These are phyloP conservation scores for Diaporthe vexans DNA, from an alignment of 2,329 filamentous ascomycete species.

Conservation along the genomic window DNA sequence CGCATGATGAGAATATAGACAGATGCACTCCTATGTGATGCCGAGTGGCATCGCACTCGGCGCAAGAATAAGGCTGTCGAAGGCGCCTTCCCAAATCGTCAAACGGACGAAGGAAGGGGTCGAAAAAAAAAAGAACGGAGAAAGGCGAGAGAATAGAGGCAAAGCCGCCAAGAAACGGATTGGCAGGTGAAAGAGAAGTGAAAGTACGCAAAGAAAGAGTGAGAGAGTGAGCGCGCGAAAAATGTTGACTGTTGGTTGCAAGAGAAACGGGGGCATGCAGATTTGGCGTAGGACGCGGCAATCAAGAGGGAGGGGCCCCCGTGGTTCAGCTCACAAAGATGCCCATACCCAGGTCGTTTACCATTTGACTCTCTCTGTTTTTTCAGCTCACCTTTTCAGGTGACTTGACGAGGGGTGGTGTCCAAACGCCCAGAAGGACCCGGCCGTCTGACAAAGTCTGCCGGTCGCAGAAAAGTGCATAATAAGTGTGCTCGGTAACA, in stretches of 20 bases:
- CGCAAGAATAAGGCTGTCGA: background rate
- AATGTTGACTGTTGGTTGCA: background rate
- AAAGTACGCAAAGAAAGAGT: background rate
- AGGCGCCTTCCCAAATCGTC: conserved; percentile 1
- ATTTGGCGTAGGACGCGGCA: conserved; percentile 28
- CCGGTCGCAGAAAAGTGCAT: conserved; percentile 5
- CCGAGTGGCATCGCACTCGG: conserved; percentile 10
- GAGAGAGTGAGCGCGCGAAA: background rate
- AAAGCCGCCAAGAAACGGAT: background rate
- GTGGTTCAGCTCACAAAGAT: conserved; percentile 24
- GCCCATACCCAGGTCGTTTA: background rate
- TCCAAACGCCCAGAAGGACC: conserved; percentile 8
- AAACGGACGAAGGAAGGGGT: background rate
- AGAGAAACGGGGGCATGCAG: conserved; percentile 21
- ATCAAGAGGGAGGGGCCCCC: conserved; percentile 12
- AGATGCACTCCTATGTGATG: background rate
- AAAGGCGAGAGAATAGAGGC: background rate
- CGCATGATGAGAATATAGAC: conserved; percentile 13
- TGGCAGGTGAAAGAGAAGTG: background rate
- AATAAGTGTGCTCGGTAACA: background rate
- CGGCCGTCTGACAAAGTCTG: conserved; percentile 25
- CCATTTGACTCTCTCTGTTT: background rate
- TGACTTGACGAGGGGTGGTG: background rate
- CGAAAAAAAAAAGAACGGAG: background rate
- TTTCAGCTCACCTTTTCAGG: conserved; percentile 8